phyloP scores from a whole-genome alignment of 805 yeast genomes.

The Wickerhamomyces queroliae region DNA sequence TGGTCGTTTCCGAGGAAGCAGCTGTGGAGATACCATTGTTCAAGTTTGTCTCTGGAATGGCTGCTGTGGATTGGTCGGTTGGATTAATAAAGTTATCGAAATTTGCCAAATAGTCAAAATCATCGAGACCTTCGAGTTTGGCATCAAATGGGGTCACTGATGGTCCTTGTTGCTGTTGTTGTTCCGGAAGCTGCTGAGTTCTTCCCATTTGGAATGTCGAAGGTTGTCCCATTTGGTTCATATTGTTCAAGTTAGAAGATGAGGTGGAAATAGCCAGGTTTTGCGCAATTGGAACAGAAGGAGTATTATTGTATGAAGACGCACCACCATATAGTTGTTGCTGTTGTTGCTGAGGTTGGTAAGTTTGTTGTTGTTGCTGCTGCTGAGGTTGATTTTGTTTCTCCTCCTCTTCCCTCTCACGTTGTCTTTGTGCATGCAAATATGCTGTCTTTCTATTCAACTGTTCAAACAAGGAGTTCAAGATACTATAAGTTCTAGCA shows the following conservation, averaged over 20 bases:
- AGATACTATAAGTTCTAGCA: slow-evolving; percentile 68
- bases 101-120: slow-evolving; percentile 23
- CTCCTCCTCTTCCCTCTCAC: slow-evolving; percentile 8
- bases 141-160: slow-evolving; percentile 5
- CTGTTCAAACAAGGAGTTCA: slow-evolving; percentile 76
- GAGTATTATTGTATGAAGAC: too few relatives aligned
- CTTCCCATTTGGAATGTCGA: neutral
- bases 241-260: neutral
- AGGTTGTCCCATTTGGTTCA: slow-evolving; percentile 2
- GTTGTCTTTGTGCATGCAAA: slow-evolving; percentile 24
- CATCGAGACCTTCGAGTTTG: slow-evolving; percentile 18
- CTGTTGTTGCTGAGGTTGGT: slow-evolving; percentile 1
- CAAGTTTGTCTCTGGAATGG: neutral
- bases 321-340: slow-evolving; percentile 4
- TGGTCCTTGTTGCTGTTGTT: slow-evolving; percentile 2
- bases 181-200: slow-evolving; percentile 4
- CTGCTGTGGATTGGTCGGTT: neutral
- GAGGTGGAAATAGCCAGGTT: slow-evolving; percentile 13
- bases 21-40: slow-evolving; percentile 3
- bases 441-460: slow-evolving; percentile 67
- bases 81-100: slow-evolving; percentile 23
- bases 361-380: slow-evolving; percentile 9
- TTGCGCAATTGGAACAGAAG: slow-evolving; percentile 22
- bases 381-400: slow-evolving; percentile 8
- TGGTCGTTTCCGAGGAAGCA: neutral